phyloP scores from a whole-genome alignment of 1,139 yeast species.

The Kodamaea plutei region DNA sequence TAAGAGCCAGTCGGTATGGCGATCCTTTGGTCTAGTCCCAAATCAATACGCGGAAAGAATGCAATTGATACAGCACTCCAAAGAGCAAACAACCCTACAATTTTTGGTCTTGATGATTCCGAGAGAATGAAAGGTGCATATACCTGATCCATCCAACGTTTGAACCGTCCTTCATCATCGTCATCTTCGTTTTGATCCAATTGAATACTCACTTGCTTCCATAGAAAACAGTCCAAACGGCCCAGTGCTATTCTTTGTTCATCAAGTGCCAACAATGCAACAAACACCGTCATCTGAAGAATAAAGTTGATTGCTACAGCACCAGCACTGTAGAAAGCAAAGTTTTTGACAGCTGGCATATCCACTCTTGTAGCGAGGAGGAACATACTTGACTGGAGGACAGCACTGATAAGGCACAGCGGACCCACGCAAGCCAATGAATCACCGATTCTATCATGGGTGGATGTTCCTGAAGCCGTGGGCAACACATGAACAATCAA shows the following conservation, averaged over 20 bases:
- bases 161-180: constrained; percentile 19
- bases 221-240: constrained; percentile 58
- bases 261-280: constrained; percentile 67
- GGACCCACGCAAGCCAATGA: constrained; percentile 81
- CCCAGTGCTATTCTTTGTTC: constrained; percentile 57
- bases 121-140: constrained; percentile 59
- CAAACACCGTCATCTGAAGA: constrained; percentile 77
- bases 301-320: constrained; percentile 75
- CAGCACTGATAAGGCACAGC: constrained; percentile 72
- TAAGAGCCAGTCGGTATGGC: constrained; percentile 86
- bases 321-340: constrained; percentile 86
- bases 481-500: constrained; percentile 77
- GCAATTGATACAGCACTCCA: constrained; percentile 69
- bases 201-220: constrained; percentile 25
- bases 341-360: constrained; percentile 95
- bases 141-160: constrained; percentile 19
- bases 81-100: constrained; percentile 43
- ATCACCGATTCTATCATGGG: constrained; percentile 52
- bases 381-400: constrained; percentile 75
- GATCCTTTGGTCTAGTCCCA: constrained; percentile 85
- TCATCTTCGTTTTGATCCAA: constrained; percentile 12
- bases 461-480: constrained; percentile 18
- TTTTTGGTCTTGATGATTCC: constrained; percentile 41
- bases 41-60: constrained; percentile 55
- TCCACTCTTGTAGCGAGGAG: constrained; percentile 72